Evolutionary conservation across 2,329 filamentous ascomycete genomes (phyloP), one percentile per base, ranked within the genome.

Genomic region (Harringtonia aguacate): DNA sequence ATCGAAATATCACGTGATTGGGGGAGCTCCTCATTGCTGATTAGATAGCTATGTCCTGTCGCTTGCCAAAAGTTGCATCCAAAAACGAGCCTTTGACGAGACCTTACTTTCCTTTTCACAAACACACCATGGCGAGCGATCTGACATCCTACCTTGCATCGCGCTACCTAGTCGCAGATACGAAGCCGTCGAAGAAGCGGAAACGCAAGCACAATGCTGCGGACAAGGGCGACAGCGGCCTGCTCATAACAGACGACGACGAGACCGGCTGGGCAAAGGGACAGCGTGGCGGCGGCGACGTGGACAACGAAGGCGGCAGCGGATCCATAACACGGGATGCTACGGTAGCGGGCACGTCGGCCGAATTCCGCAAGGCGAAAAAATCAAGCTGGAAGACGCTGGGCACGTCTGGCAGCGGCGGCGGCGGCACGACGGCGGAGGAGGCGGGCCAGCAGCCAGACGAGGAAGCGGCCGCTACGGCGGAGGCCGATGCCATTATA

Each of bases 121-220:
- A n/a, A n/a, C n/a, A n/a, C n/a, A n/a, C 27, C 22, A 78, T 77
- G 74, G 64, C 73, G 36, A 68, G 69, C 48, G 72, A 78, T 53
- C 74, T 95, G 52, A 81, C 87, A 46, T 79, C 81, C 57, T 98
- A 97, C 58, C 77, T 98, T 30, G 89, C 90, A 31, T 83, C 86
- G 50, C 92, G 88, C 62, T 98, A 98, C 61, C 80, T 98, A 40
- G 85, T 74, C 2, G 79, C 81, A 34, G 72, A 78, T 48, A 62
- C 69, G 7, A 77, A 75, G 50, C 70, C 74, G 17, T 55, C 65
- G 39, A 81, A 81, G 57, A 82, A 81, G 58, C 71, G 75, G 48
- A 83, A 82, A 64, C 72, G 75, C 55, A 81, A 80, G 59, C 62
- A 71, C 46, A 55, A 56, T 27, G 56, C 58, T 24, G 56, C 61